Percentiles rank a stretch among this genome's conserved stretches.
These are phyloP conservation scores for Pleurotus cornucopiae DNA, from an alignment of 768 basidiomycete genomes.

Conservation along the genomic window DNA sequence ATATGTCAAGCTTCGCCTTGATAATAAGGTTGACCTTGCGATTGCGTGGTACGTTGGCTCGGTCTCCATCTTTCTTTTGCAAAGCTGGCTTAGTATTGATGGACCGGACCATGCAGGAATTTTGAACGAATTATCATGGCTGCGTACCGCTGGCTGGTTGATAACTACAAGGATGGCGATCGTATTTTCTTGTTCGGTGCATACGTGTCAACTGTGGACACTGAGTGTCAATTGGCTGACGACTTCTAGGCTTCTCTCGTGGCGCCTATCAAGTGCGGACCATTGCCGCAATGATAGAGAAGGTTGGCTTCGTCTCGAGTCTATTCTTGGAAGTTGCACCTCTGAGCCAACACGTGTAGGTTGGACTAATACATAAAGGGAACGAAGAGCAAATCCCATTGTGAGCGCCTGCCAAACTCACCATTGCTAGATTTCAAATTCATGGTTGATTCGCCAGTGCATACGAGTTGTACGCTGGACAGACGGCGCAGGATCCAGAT, in stretches of 20 bases:
- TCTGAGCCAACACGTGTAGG: slow-evolving; percentile 18
- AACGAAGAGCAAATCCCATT: slow-evolving; percentile 39
- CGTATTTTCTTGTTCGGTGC: slow-evolving; percentile 33
- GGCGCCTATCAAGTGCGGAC: slow-evolving; percentile 42
- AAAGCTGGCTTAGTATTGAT: too few relatives aligned
- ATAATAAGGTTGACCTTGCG: slow-evolving; percentile 24
- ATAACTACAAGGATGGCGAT: slow-evolving; percentile 33
- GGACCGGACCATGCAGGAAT: slow-evolving; percentile 20
- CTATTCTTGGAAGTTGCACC: not conserved
- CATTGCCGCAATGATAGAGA: slow-evolving; percentile 40
- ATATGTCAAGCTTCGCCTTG: slow-evolving; percentile 14
- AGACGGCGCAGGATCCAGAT: slow-evolving; percentile 11
- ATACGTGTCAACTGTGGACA: not conserved
- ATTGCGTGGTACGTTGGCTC: slow-evolving; percentile 26
- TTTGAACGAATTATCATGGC: slow-evolving; percentile 27
- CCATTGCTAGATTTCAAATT: slow-evolving; percentile 4
- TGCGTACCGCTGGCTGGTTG: slow-evolving; percentile 38
- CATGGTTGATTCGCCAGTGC: slow-evolving; percentile 21
- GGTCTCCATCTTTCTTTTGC: too few relatives aligned
- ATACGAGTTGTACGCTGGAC: slow-evolving; percentile 31
- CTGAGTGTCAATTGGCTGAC: not conserved
- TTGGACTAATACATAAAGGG: slow-evolving; percentile 35
- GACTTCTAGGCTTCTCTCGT: slow-evolving; percentile 40
- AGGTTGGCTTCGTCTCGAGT: slow-evolving; percentile 14
- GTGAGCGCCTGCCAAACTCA: slow-evolving; percentile 14